Base-by-base conservation (phyloP, 2,329 filamentous ascomycete species). In the Aureobasidium sp. region DNA sequence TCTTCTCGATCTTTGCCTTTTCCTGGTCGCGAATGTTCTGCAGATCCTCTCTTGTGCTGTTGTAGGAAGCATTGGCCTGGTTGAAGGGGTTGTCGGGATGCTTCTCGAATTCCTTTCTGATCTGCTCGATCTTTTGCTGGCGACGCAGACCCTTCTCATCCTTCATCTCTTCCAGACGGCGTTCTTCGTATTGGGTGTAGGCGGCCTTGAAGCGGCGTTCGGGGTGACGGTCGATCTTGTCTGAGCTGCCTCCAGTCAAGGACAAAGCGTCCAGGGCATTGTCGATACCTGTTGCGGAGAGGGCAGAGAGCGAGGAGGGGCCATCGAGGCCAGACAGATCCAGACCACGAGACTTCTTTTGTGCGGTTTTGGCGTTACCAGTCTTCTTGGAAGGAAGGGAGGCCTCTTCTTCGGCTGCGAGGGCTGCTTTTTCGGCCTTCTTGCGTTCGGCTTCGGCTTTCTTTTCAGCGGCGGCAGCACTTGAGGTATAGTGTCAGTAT, bases 11-110 rank as follows among this genome's bases (percentile, higher is more conserved):
- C 82, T 88, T 91, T 67, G 75, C 72, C 77, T 81, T 87, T 78
- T 96, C 90, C 61, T 81, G 75, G 46, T 85, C 78, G 71, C 80
- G 84, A 63, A 92, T 77, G 53, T 84, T 80, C 53, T 80, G 80
- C 48, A 96, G 70, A 70, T 99, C 93, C 4, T 91, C 90, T 75
- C 84, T 88, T 26, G 82, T 84, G 60, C 90, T 84, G 75, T 99
- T 90, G 76, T 91, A 95, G 3, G 80, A 75, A 57, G 80, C 84
- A 47, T 63, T 64, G 17, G 87, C 86, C 78, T 96, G 90, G 77
- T 96, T 96, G 78, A 96, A 94, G 15, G 94, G 94, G 75, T 99
- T 99, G 69, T 97, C 93, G 1, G 90, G 87, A 70, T 89, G 89
- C 80, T 91, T 95, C 76, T 96, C 89, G 74, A 97, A 99, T 78